These are phyloP conservation scores for Erythrobasidium hasegawianum DNA, from an alignment of 1,284 basidiomycete genomes.

Conservation along the genomic window DNA sequence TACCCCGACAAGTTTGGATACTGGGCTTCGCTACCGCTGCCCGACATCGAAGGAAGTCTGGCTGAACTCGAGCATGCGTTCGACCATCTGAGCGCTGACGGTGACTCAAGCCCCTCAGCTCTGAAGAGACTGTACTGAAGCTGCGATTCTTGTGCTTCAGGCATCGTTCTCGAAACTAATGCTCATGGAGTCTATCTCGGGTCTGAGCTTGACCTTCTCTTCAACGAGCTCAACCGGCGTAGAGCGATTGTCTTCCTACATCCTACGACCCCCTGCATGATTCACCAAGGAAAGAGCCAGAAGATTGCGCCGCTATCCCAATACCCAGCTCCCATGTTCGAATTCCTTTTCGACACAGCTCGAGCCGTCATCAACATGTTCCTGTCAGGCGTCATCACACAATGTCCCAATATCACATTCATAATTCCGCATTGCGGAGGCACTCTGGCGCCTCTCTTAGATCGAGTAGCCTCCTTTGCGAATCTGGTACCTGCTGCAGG, in stretches of 20 bases:
- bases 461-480: constrained; percentile 5
- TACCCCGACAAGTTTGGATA: constrained; percentile 4
- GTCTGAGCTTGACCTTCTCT: constrained; percentile 7
- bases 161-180: constrained; percentile 12
- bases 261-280: constrained; percentile 25
- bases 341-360: constrained; percentile 19
- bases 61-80: constrained; percentile 7
- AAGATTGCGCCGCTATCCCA: constrained; percentile 16
- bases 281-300: background rate
- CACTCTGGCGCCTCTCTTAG: constrained; percentile 8
- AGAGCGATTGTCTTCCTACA: constrained; percentile 18
- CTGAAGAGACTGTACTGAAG: background rate
- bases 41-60: constrained; percentile 13
- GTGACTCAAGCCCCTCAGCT: background rate
- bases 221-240: constrained; percentile 8
- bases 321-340: constrained; percentile 18
- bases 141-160: background rate
- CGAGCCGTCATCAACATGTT: constrained; percentile 25
- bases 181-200: constrained; percentile 14
- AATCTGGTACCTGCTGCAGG: background rate
- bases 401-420: constrained; percentile 9
- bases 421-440: constrained; percentile 21
- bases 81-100: constrained; percentile 16
- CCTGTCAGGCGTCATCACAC: constrained; percentile 6
- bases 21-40: constrained; percentile 16